Base-by-base conservation (phyloP, 2,329 filamentous ascomycete species). In the Fusarium sp. region DNA sequence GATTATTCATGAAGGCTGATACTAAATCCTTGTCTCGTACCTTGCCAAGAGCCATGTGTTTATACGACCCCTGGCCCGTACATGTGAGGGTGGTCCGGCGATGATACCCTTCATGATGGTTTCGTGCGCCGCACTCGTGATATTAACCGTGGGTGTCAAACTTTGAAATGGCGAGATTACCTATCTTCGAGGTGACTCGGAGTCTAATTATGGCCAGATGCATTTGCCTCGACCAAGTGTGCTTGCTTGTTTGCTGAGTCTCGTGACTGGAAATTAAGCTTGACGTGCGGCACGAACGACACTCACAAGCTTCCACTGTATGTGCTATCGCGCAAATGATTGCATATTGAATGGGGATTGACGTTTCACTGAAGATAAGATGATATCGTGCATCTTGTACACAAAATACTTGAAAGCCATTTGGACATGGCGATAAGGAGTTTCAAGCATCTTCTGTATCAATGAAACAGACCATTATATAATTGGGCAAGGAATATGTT, bases 1-100 rank as follows among this genome's bases (percentile, higher is more conserved):
- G 26, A 12, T 28, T 11, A 11, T 12, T 28, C 9, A 12, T 24
- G 36, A 40, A 39, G 54, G 38, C 57, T 57, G 51, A 62, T 39
- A 58, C 38, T 40, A 56, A 62, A 60, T 23, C 15, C 6, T 46
- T 46, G 23, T 40, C 44, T 61, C 75, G 72, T 65, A 80, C 78
- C 76, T 76, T 79, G 71, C 80, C 79, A 56, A 81, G 80, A 66
- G 73, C 81, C 77, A 82, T 14, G 80, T 82, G 48, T 82, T 78
- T 52, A 72, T 74, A 49, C 77, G 71, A 51, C 73, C 62, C 63
- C 77, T 71, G 42, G 74, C 74, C 46, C 67, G 68, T n/a, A 71
- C 69, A 32, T 74, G 70, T 51, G 73, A 75, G 32, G 76, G 75
- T 50, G 76, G 72, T 50, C 77, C 78, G 56, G 79, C 78, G 50